Base-by-base conservation (phyloP, 2,329 filamentous ascomycete genomes). In the Acephala macrosclerotiorum region DNA sequence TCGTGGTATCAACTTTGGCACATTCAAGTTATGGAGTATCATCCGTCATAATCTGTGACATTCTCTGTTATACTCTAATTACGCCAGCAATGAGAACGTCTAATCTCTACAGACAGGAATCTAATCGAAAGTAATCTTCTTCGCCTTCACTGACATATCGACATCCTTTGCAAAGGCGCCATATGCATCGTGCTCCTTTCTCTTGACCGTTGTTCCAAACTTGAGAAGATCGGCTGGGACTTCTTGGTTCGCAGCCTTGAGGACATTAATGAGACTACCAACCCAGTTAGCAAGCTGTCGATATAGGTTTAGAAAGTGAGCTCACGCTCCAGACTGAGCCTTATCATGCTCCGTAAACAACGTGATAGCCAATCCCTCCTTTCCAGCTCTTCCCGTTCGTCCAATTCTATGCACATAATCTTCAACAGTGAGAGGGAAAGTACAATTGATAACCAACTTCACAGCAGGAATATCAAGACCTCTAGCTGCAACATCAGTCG, bases 391-490 rank as follows among this genome's bases (percentile, higher is more conserved):
- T 63, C 96, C 96, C 1, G 96, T 99, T 77, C 95, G 89, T 62
- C 96, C 96, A 78, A 99, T 98, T 45, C 96, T 90, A 80, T 99
- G 96, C 35, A 99, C 96, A 75, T 98, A 98, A 76, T 99, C 96
- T 79, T 98, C 96, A 45, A 96, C 94, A 0, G 95, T 98, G 67
- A 59, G 59, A 94, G 96, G 81, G 97, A 98, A 67, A 4, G 70
- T 74, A 25, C 55, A 68, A 76, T 99, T 99, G 75, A 98, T 89
- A 7, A 57, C 96, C 38, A 97, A 81, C 82, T 96, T 97, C 53
- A 99, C 96, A 72, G 93, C 91, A 36, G 96, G 96, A 65, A 99
- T 98, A 80, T 99, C 96, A 61, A 98, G 81, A 62, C 96, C 96
- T 77, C 96, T 87, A 6, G 96, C 96, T 12, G 96, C 96, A 36